A percentile compares a stretch with the other conserved stretches of the same genome.
Conservation (phyloP, 202 grass and related monocot species). For the Hordeum pubiflorum region DNA sequence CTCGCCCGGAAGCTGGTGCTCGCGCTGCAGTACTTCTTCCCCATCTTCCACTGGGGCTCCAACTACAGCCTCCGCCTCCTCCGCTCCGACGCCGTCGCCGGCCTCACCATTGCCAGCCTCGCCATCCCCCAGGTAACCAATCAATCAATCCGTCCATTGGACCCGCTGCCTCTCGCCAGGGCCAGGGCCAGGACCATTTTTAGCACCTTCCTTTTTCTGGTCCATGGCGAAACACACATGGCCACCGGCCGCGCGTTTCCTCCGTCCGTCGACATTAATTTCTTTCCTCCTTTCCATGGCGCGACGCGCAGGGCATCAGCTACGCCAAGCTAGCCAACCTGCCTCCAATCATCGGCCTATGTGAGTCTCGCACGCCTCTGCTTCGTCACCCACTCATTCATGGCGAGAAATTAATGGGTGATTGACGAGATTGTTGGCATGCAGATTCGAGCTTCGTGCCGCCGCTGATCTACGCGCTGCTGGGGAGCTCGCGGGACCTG, state of each 20-base stretch:
- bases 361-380: conserved; percentile 27
- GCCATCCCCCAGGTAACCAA: conserved; percentile 67
- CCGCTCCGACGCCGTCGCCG: conserved; percentile 81
- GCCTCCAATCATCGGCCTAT: conserved; percentile 90
- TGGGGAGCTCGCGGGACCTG: conserved; percentile 86
- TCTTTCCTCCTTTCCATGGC: background rate
- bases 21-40: conserved; percentile 88
- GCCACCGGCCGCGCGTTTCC: background rate
- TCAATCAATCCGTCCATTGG: background rate
- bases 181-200: conserved; percentile 5
- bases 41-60: conserved; percentile 92
- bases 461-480: conserved; percentile 82
- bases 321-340: conserved; percentile 99
- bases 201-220: background rate
- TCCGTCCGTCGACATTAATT: background rate
- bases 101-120: conserved; percentile 99
- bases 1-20: conserved; percentile 48
- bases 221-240: background rate
- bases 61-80: conserved; percentile 67
- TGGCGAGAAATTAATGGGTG: background rate
- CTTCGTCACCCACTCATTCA: background rate
- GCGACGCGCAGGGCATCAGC: conserved; percentile 78
- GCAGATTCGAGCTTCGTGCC: conserved; percentile 97
- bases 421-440: background rate
- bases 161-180: background rate